Conservation (phyloP, 371 early-diverging fungal species). For the Dipsacomyces acuminosporus region DNA sequence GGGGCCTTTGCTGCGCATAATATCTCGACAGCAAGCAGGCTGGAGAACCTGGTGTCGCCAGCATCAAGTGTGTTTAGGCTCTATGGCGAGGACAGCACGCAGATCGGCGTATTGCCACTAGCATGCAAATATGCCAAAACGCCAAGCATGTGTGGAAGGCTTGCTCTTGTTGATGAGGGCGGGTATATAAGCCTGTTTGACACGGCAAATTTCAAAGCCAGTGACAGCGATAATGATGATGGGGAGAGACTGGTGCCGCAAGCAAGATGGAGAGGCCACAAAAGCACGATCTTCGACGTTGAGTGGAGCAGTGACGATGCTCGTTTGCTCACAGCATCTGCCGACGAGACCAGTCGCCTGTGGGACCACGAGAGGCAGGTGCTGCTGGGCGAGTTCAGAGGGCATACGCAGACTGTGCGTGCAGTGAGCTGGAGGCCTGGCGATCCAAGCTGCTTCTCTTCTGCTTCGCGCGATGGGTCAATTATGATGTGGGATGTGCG, state of each 20-base stretch:
- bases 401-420: constrained; percentile 46
- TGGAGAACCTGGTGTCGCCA: constrained; percentile 24
- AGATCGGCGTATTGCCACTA: constrained; percentile 19
- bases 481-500: constrained; percentile 46
- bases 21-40: constrained; percentile 10
- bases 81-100: constrained; percentile 8
- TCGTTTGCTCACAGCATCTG: constrained; percentile 78
- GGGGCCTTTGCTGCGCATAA: background rate
- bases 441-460: constrained; percentile 30
- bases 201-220: constrained; percentile 3
- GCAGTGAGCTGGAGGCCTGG: constrained; percentile 31
- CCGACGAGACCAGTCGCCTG: constrained; percentile 81
- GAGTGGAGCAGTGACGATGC: constrained; percentile 78
- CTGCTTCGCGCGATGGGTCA: constrained; percentile 43
- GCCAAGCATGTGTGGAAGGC: constrained; percentile 4
- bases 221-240: background rate
- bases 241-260: constrained; percentile 12
- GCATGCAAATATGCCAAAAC: constrained; percentile 39
- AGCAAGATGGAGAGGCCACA: constrained; percentile 54
- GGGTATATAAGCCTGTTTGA: constrained; percentile 37
- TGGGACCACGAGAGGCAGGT: constrained; percentile 78
- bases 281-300: constrained; percentile 75
- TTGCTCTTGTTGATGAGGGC: constrained; percentile 41
- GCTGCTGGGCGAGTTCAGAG: constrained; percentile 52
- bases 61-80: constrained; percentile 16